Evolutionary conservation across 345 rosid genomes (phyloP).

Genomic region (Limnanthes douglasii): DNA sequence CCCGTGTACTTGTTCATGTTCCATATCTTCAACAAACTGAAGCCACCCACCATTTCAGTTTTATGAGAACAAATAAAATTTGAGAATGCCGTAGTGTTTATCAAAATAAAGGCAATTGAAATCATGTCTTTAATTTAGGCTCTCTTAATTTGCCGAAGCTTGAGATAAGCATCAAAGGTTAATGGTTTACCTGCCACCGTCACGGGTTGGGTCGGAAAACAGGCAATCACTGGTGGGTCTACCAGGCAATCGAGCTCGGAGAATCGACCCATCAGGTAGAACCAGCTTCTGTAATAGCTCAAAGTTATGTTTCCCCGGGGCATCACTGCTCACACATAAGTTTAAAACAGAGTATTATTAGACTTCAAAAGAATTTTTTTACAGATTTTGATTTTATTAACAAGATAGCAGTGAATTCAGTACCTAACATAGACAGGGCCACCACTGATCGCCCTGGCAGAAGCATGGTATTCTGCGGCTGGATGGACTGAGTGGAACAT

Average conservation of each 20-base stretch:
- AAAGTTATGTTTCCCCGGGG: slow-evolving; percentile 84
- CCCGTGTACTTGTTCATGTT: slow-evolving; percentile 97
- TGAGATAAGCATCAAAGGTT: background rate
- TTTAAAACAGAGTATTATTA: background rate
- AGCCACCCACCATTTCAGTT: slow-evolving; percentile 4
- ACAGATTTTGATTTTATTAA: too few relatives aligned
- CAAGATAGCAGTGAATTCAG: background rate
- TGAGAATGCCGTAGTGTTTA: background rate
- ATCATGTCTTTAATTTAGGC: background rate
- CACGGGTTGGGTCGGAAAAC: slow-evolving; percentile 78
- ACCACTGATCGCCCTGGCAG: slow-evolving; percentile 92
- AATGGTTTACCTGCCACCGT: slow-evolving; percentile 50
- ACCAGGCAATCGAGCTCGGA: slow-evolving; percentile 77
- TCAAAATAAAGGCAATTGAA: background rate
- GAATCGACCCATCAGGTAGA: slow-evolving; percentile 82
- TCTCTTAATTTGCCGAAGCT: background rate
- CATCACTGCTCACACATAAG: slow-evolving; percentile 45
- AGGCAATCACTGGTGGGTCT: slow-evolving; percentile 83
- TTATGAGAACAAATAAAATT: background rate
- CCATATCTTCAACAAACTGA: slow-evolving; percentile 95
- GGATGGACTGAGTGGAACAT: slow-evolving; percentile 92
- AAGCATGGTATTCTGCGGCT: slow-evolving; percentile 89
- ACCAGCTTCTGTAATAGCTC: slow-evolving; percentile 65
- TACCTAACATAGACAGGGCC: slow-evolving; percentile 89
- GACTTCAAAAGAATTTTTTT: background rate